Evolutionary conservation across 169 alveolate genomes (phyloP), one percentile per base, ranked within the genome.

Genomic region (Cryptosporidium sp.): DNA sequence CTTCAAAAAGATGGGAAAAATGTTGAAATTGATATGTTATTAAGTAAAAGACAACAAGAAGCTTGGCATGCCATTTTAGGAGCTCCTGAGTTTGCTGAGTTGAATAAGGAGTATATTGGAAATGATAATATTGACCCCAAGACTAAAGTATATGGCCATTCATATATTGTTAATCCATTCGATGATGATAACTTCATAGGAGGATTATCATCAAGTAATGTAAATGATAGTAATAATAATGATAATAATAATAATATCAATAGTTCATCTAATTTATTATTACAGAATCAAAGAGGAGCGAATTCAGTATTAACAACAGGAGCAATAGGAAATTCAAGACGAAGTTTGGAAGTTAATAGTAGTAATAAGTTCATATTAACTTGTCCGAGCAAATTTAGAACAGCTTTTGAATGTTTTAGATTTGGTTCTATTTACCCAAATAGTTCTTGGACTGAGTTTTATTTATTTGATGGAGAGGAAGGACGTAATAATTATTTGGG

Each of bases 321-420:
- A 45, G 21, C 0, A 3, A 48, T 14, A 3, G 56, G 21, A 48
- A 48, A 14, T 48, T 48, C 56, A 14, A 14, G 21, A 14, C 56
- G 23, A 16, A 48, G 1, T 14, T 14, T 48, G 21, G 56, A 48
- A 48, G 6, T 37, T 26, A 56, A n/a, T 56, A 26, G 3, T 23
- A 10, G 31, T 21, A 73, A 73, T 37, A 73, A 80, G 29, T 31
- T 37, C 21, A 37, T 80, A n/a, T 26, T 80, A 42, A 61, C 89
- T 16, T 80, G 75, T 29, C 89, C 89, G 5, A 80, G 67, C 14
- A 80, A 51, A 8, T 80, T 80, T 29, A 60, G 75, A 23, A 80
- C 89, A 65, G 75, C 65, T 14, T 80, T 80, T 80, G 89, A 80
- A 33, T 80, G 89, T 23, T 80, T 80, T 80, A 61, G 67, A 61